Conservation (phyloP, 1,139 yeast species). For the Debaryomycetaceae sp. region DNA sequence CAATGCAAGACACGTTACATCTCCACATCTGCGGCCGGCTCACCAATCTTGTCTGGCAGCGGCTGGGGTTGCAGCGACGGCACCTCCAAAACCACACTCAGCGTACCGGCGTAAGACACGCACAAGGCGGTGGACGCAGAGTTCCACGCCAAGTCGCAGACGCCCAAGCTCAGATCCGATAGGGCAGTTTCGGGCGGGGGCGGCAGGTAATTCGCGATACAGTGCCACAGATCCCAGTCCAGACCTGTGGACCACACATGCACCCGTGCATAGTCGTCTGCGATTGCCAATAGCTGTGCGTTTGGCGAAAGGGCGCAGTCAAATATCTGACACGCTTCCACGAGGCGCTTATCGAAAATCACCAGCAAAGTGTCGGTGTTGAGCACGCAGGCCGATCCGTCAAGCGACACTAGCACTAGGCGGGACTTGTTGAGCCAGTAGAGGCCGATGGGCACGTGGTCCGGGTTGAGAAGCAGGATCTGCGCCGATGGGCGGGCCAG, state of each 20-base stretch:
- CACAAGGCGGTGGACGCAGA: slow-evolving; percentile 19
- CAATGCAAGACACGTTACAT: no score
- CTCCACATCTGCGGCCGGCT: neutral
- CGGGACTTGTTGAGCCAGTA: no score
- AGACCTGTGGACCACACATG: slow-evolving; percentile 49
- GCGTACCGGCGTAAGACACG: slow-evolving; percentile 32
- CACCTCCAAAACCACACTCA: slow-evolving; percentile 23
- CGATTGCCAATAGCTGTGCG: slow-evolving; percentile 41
- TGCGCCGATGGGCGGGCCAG: no score
- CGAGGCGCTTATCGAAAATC: slow-evolving; percentile 28
- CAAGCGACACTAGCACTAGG: no score
- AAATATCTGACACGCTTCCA: slow-evolving; percentile 24
- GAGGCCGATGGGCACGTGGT: no score
- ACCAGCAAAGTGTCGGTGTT: no score
- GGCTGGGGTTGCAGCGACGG: slow-evolving; percentile 5
- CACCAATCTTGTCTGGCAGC: neutral
- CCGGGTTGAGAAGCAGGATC: no score
- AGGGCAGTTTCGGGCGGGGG: slow-evolving; percentile 6
- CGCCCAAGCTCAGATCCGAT: slow-evolving; percentile 13
- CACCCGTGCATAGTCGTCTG: slow-evolving; percentile 51
- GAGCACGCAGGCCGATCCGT: no score
- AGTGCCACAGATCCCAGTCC: slow-evolving; percentile 6
- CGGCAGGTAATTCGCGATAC: slow-evolving; percentile 4
- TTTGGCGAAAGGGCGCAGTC: slow-evolving; percentile 43
- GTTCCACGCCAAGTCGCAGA: slow-evolving; percentile 38